Evolutionary conservation across 768 basidiomycete species (phyloP).

Genomic region (Mycena vulgaris): DNA sequence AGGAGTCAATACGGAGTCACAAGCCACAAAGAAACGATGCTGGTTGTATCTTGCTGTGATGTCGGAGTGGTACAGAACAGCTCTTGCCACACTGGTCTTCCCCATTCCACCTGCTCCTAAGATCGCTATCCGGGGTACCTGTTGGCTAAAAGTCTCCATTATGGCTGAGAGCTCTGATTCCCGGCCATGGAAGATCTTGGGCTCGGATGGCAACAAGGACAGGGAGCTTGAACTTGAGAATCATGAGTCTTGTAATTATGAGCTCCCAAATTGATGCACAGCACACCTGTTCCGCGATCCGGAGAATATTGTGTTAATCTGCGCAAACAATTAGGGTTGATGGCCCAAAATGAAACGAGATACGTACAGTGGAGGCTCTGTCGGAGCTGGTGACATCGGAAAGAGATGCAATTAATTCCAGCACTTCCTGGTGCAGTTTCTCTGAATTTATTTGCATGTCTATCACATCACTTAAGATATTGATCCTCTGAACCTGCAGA

Average conservation of each 20-base stretch:
- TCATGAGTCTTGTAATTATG: background rate
- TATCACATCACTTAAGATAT: background rate
- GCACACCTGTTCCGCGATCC: background rate
- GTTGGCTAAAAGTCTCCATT: background rate
- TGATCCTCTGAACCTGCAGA: background rate
- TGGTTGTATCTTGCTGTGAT: background rate
- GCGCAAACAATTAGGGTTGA: too few relatives aligned
- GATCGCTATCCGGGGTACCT: slow-evolving; percentile 10
- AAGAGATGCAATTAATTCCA: background rate
- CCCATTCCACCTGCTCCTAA: slow-evolving; percentile 25
- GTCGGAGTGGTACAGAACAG: slow-evolving; percentile 14
- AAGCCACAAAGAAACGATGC: slow-evolving; percentile 12
- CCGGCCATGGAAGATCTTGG: slow-evolving; percentile 21
- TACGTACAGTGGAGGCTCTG: background rate
- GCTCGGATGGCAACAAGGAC: slow-evolving; percentile 13
- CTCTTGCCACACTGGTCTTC: slow-evolving; percentile 7
- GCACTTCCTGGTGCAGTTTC: background rate
- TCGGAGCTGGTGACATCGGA: background rate
- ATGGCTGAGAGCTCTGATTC: slow-evolving; percentile 4
- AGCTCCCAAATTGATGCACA: background rate
- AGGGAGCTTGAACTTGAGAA: slow-evolving; percentile 17
- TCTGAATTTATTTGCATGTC: background rate
- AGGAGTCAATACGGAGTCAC: background rate
- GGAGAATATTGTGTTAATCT: background rate
- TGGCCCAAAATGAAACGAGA: too few relatives aligned